Base-by-base conservation (phyloP, 73 alveolate genomes). In the Paraurostyla sp. region DNA sequence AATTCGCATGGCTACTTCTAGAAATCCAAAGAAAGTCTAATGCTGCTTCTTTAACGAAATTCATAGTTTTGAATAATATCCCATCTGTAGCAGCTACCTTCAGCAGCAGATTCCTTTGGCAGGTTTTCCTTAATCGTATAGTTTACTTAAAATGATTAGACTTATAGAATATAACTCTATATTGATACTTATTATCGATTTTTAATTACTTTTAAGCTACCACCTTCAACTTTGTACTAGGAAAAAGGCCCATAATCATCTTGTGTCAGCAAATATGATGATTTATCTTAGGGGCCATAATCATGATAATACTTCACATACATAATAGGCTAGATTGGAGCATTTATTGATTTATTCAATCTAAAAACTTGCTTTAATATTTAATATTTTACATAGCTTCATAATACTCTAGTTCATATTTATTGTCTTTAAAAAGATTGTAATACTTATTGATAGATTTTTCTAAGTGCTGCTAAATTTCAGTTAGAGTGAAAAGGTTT, bases 161-260 rank as follows among this genome's bases (percentile, higher is more conserved):
- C 62, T 51, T 73, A 50, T 80, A 73, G 60, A 32, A 91, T 68
- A 80, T 60, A 91, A 36, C 18, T 11, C 52, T 62, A 11, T n/a
- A n/a, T n/a, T n/a, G n/a, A n/a, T n/a, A n/a, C n/a, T n/a, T n/a
- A n/a, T n/a, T n/a, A n/a, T n/a, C n/a, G n/a, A n/a, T n/a, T n/a
- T n/a, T n/a, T n/a, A n/a, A n/a, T n/a, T 41, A 60, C 23, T 85
- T 91, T 91, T 57, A 91, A 60, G 75, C 33, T 71, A 27, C 85
- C 90, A 43, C 76, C 94, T 35, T 63, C 33, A 76, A 80, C 65
- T 60, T 60, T 76, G 35, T n/a, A n/a, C n/a, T n/a, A n/a, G n/a
- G n/a, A n/a, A n/a, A n/a, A n/a, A n/a, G n/a, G n/a, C n/a, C n/a
- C n/a, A n/a, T n/a, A n/a, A n/a, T n/a, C n/a, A n/a, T n/a, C n/a